Conservation (phyloP, 192 early-diverging fungal genomes). For the Jimgerdemannia flammicorona region DNA sequence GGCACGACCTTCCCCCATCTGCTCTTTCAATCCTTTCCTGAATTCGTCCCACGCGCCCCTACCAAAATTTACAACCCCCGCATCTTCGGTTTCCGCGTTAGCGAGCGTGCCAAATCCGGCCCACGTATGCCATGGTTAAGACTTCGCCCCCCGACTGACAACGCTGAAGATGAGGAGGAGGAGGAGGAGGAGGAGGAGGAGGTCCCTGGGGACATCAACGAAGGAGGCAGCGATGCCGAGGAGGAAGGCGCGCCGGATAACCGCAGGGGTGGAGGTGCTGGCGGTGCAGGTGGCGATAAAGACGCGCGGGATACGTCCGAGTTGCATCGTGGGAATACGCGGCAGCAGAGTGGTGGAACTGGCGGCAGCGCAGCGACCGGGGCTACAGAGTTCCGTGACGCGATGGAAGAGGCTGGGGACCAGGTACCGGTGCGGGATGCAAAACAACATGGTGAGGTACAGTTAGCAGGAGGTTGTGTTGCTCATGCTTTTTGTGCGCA, state of each 20-base stretch:
- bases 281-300: background rate
- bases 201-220: background rate
- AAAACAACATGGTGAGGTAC: background rate
- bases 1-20: conserved; percentile 95
- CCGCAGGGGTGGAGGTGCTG: background rate
- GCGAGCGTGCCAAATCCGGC: conserved; percentile 66
- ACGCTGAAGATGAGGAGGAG: background rate
- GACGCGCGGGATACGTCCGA: background rate
- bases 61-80: conserved; percentile 69
- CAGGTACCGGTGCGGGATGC: background rate
- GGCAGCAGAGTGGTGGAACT: background rate
- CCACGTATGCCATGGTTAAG: conserved; percentile 94
- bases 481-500: background rate
- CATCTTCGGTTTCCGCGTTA: conserved; percentile 94
- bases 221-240: background rate
- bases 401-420: background rate
- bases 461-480: background rate
- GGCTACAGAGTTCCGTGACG: background rate
- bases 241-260: background rate
- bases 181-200: background rate
- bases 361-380: background rate
- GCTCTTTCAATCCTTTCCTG: conserved; percentile 84
- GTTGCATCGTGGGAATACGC: background rate
- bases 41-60: conserved; percentile 55
- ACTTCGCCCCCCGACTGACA: conserved; percentile 12